Evolutionary conservation across 495 filamentous ascomycete species (phyloP).

Genomic region (Aspergillus affinis): DNA sequence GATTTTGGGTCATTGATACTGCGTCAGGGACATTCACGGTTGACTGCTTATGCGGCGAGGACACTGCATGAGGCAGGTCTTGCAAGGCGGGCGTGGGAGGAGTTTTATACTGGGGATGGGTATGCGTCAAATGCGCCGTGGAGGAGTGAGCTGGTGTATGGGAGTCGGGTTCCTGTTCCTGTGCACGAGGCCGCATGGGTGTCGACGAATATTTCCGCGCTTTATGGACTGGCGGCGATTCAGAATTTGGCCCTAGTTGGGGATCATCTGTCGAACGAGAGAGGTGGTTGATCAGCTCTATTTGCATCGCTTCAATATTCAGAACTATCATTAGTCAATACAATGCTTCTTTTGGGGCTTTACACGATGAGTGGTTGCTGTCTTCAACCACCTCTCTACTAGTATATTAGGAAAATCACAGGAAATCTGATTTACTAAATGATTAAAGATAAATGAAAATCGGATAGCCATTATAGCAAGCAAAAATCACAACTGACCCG

Average conservation of each 20-base stretch:
- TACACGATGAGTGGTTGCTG: no score
- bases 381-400: no score
- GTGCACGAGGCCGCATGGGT: constrained; percentile 45
- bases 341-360: no score
- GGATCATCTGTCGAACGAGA: neutral
- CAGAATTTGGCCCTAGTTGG: constrained; percentile 37
- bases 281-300: no score
- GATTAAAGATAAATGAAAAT: no score
- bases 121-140: constrained; percentile 31
- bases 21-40: constrained; percentile 44
- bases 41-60: constrained; percentile 40
- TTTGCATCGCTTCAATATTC: no score
- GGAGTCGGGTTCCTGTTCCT: constrained; percentile 33
- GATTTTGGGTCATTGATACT: constrained; percentile 37
- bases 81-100: constrained; percentile 40
- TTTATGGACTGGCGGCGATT: constrained; percentile 46
- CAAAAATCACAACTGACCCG: neutral
- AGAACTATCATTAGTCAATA: no score
- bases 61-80: constrained; percentile 29
- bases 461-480: neutral
- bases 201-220: constrained; percentile 41
- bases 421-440: neutral
- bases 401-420: no score
- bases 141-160: constrained; percentile 29
- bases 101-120: constrained; percentile 40